phyloP scores from a whole-genome alignment of 495 filamentous ascomycete species.

The Entonaema liquescens region DNA sequence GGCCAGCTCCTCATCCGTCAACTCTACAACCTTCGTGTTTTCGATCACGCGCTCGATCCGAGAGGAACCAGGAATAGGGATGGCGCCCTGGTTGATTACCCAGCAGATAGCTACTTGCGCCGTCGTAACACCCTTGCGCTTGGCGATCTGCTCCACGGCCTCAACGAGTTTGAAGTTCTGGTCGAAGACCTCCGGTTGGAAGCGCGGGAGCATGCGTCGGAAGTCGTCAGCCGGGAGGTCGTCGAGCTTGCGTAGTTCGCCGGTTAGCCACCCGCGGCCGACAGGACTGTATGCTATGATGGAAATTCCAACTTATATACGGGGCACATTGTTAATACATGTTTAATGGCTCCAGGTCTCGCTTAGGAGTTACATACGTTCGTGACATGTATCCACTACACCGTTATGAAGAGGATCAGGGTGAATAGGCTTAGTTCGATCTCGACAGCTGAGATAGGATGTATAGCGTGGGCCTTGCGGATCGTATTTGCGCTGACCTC shows the following conservation, averaged over 20 bases:
- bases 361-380: slow-evolving; percentile 35
- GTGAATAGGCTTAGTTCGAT: slow-evolving; percentile 55
- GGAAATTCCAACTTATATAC: slow-evolving; percentile 50
- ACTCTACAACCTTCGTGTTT: slow-evolving; percentile 58
- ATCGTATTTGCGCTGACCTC: slow-evolving; percentile 46
- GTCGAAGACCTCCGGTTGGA: slow-evolving; percentile 58
- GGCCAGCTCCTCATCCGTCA: slow-evolving; percentile 59
- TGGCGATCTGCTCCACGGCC: slow-evolving; percentile 54
- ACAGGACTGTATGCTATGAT: slow-evolving; percentile 57
- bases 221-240: slow-evolving; percentile 54
- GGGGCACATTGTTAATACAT: not conserved
- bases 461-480: slow-evolving; percentile 46
- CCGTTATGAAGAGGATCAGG: slow-evolving; percentile 44
- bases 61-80: slow-evolving; percentile 65
- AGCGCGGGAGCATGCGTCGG: slow-evolving; percentile 53
- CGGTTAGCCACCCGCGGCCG: slow-evolving; percentile 56
- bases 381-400: slow-evolving; percentile 52
- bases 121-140: slow-evolving; percentile 54
- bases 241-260: slow-evolving; percentile 39
- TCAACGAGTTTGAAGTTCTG: slow-evolving; percentile 63
- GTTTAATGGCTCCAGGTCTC: not conserved
- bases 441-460: slow-evolving; percentile 52
- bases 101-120: slow-evolving; percentile 64
- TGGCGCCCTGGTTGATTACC: slow-evolving; percentile 62
- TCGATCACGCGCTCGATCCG: slow-evolving; percentile 63